A percentile compares a stretch with the other conserved stretches of the same genome.
Evolutionary conservation across 345 rosid species (phyloP).

Genomic region (Murraya koenigii): DNA sequence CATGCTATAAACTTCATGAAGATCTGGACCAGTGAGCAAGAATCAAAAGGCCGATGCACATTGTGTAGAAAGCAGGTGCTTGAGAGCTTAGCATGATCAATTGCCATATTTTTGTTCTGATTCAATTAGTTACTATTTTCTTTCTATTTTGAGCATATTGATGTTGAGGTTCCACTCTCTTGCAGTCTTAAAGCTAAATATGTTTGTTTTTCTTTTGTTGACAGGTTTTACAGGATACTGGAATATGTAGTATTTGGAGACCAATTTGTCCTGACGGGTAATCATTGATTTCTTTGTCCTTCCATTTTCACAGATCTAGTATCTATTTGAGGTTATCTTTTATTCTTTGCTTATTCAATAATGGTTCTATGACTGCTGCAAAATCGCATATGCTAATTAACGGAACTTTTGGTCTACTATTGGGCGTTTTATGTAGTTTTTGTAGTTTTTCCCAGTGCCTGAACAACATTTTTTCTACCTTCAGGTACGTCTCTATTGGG

Average conservation of each 20-base stretch:
- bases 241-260: conserved; percentile 84
- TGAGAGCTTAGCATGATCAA: conserved; percentile 11
- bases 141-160: background rate
- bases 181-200: background rate
- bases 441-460: background rate
- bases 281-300: conserved; percentile 1
- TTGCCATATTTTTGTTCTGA: conserved; percentile 3
- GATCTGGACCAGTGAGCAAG: conserved; percentile 90
- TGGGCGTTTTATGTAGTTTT: background rate
- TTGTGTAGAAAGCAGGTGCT: conserved; percentile 77
- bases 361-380: background rate
- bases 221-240: conserved; percentile 61
- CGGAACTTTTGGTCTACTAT: background rate
- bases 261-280: conserved; percentile 92
- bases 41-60: conserved; percentile 65
- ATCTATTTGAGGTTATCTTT: conserved; percentile 11
- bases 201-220: conserved; percentile 2
- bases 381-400: background rate
- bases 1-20: conserved; percentile 73
- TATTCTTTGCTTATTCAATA: background rate
- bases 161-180: background rate
- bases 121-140: background rate
- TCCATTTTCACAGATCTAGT: background rate
- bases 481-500: conserved; percentile 79
- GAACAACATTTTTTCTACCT: background rate